A percentile compares a stretch with the other conserved stretches of the same genome.
These are phyloP conservation scores for Pilatotrama ljubarskyi DNA, from an alignment of 768 basidiomycete species.

Conservation along the genomic window DNA sequence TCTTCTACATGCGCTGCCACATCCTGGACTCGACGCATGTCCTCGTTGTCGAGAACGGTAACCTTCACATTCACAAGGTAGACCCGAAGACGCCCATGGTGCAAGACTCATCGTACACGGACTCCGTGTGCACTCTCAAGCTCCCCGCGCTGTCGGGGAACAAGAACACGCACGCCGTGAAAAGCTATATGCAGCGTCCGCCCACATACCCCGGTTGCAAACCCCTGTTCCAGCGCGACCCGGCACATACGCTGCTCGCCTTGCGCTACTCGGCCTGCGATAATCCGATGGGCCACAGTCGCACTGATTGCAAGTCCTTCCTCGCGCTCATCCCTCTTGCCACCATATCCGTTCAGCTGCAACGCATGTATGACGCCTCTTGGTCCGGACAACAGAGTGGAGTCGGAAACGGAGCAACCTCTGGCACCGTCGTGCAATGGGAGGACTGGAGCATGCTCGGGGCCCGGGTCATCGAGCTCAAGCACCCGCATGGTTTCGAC, in stretches of 20 bases:
- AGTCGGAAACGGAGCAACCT: not conserved
- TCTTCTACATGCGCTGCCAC: not conserved
- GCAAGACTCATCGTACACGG: not conserved
- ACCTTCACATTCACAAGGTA: not conserved
- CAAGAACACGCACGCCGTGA: not conserved
- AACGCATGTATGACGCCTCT: not conserved
- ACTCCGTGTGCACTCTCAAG: not conserved
- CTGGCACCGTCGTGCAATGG: not conserved
- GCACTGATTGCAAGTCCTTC: not conserved
- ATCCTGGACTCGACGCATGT: not conserved
- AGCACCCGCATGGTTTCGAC: not conserved
- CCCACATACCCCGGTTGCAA: not conserved
- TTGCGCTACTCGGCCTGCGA: not conserved
- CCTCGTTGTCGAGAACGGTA: not conserved
- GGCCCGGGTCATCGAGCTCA: not conserved
- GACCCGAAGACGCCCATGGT: not conserved
- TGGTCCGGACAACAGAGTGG: too few species aligned
- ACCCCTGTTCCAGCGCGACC: constrained; percentile 3
- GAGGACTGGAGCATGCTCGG: constrained; percentile 3
- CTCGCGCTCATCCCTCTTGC: not conserved
- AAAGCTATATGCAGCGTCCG: not conserved
- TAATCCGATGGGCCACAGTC: not conserved
- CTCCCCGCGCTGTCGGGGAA: not conserved
- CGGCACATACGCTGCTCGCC: not conserved
- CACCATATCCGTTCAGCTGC: not conserved